A percentile compares a stretch with the other conserved stretches of the same genome.
These are phyloP conservation scores for Claviceps capensis DNA, from an alignment of 2,329 filamentous ascomycete genomes.

Conservation along the genomic window DNA sequence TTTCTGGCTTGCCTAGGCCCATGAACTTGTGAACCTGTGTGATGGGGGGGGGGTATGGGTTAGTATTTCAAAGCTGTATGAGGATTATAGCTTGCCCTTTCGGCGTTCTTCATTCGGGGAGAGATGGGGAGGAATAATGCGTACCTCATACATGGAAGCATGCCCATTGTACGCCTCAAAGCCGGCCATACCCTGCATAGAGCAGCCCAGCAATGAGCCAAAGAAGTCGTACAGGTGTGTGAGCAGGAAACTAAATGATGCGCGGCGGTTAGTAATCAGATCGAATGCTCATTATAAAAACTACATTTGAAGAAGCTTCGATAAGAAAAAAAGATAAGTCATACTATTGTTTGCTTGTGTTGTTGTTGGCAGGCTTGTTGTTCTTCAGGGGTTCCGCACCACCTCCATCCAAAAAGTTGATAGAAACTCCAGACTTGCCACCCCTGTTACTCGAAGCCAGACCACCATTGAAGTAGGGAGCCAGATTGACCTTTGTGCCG, in stretches of 20 bases:
- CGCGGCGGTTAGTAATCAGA: not conserved
- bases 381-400: slow-evolving; percentile 39
- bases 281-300: not conserved
- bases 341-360: slow-evolving; percentile 28
- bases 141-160: slow-evolving; percentile 28
- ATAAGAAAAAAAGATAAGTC: slow-evolving; percentile 6
- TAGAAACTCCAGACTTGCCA: slow-evolving; percentile 25
- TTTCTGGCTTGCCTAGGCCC: slow-evolving; percentile 35
- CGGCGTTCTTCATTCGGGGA: not conserved
- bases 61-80: not conserved
- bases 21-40: slow-evolving; percentile 44
- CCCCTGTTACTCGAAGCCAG: slow-evolving; percentile 40
- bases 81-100: not conserved
- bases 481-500: slow-evolving; percentile 38
- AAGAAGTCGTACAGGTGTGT: slow-evolving; percentile 52
- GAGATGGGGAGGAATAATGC: not conserved
- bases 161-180: slow-evolving; percentile 35
- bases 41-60: not conserved
- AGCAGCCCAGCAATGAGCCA: slow-evolving; percentile 42
- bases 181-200: slow-evolving; percentile 31
- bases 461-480: slow-evolving; percentile 44
- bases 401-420: slow-evolving; percentile 50
- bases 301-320: no score
- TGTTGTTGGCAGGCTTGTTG: slow-evolving; percentile 39
- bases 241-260: slow-evolving; percentile 32